Conservation (phyloP, 2,329 filamentous ascomycete genomes). For the Beauveria sp. region DNA sequence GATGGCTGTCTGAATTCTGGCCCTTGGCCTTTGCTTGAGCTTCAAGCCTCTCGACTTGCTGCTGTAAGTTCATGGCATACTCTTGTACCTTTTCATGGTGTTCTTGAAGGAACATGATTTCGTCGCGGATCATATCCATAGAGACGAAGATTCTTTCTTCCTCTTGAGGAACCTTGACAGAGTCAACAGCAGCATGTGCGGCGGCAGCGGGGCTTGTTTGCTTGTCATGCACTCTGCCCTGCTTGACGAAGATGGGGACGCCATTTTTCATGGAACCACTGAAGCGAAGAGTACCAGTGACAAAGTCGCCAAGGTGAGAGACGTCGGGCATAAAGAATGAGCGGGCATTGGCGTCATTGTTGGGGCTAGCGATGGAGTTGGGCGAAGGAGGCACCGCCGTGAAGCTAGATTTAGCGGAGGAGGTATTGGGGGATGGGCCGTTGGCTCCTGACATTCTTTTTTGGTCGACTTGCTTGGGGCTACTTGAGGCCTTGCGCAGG, state of each 20-base stretch:
- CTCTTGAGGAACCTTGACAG: conserved; percentile 41
- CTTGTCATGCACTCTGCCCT: conserved; percentile 42
- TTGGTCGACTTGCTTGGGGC: conserved; percentile 20
- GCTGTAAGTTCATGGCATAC: conserved; percentile 45
- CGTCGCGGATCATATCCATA: conserved; percentile 53
- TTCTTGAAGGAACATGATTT: conserved; percentile 47
- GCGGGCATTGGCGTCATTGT: conserved; percentile 34
- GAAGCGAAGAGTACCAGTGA: conserved; percentile 46
- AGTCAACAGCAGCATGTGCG: conserved; percentile 42
- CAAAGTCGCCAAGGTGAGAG: conserved; percentile 48
- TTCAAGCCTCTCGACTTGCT: conserved; percentile 43
- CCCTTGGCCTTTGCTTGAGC: conserved; percentile 34
- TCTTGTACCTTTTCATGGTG: conserved; percentile 48
- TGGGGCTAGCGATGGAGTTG: conserved; percentile 25
- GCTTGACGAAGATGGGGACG: conserved; percentile 48
- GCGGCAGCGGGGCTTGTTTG: conserved; percentile 24
- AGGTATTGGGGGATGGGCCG: conserved; percentile 28
- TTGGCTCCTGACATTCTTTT: conserved; percentile 18
- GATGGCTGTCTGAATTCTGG: conserved; percentile 19
- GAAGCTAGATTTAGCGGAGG: conserved; percentile 33
- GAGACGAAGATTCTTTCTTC: conserved; percentile 53
- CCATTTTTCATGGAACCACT: conserved; percentile 43
- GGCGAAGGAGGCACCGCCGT: conserved; percentile 34
- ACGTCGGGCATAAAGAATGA: conserved; percentile 49
- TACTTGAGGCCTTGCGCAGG: conserved; percentile 28